Conservation (phyloP, 306 rosid genomes). For the Oxytropis ochrocephala region DNA sequence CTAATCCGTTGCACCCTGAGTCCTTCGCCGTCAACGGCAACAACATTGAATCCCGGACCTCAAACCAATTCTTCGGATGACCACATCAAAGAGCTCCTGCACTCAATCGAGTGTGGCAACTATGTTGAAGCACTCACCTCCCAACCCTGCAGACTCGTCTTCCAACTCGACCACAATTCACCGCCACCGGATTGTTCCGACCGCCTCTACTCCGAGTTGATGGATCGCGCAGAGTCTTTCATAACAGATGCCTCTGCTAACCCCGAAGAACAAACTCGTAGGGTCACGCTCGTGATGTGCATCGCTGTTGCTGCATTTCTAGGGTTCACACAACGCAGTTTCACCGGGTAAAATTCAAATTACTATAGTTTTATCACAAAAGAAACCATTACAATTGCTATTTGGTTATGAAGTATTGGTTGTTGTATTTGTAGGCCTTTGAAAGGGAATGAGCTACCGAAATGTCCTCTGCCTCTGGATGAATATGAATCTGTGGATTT, state of each 20-base stretch:
- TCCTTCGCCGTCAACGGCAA: conserved; percentile 16
- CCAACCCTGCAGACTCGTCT: conserved; percentile 33
- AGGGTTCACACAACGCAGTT: conserved; percentile 58
- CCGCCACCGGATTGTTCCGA: conserved; percentile 43
- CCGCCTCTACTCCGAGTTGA: conserved; percentile 44
- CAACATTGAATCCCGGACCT: not conserved
- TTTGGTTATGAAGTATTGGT: not conserved
- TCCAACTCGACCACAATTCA: conserved; percentile 30
- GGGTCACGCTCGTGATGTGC: conserved; percentile 42
- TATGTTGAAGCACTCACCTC: conserved; percentile 53
- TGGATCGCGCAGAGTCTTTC: conserved; percentile 53
- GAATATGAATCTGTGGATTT: conserved; percentile 39
- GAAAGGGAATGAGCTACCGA: conserved; percentile 52
- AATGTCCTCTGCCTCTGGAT: conserved; percentile 50
- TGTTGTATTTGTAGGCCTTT: conserved; percentile 44
- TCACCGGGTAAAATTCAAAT: conserved; percentile 57
- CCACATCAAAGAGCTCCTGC: conserved; percentile 39
- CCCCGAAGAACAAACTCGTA: conserved; percentile 33
- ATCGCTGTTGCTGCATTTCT: conserved; percentile 62
- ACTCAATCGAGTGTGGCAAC: conserved; percentile 52
- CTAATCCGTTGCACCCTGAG: conserved; percentile 65
- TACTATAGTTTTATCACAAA: not conserved
- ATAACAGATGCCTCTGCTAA: conserved; percentile 25
- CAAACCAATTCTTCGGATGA: not conserved
- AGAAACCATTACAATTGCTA: not conserved